Conservation (phyloP, 73 alveolate genomes). For the Tetrahymena malaccensis region DNA sequence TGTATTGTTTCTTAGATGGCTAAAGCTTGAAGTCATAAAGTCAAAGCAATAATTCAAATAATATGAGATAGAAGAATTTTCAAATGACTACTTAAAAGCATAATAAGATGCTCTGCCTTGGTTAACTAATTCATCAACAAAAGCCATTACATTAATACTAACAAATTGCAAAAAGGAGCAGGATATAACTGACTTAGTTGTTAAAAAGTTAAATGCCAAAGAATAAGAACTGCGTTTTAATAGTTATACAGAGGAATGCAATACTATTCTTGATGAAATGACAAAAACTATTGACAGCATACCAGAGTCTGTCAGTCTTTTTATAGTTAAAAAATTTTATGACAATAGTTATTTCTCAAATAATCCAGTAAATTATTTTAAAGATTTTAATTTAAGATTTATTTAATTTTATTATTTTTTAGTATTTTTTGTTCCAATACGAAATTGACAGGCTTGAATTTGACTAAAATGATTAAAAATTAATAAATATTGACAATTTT, state of each 20-base stretch:
- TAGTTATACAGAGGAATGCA: not conserved
- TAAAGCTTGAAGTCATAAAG: not conserved
- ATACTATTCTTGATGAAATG: not conserved
- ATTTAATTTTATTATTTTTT: not conserved
- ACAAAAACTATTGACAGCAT: not conserved
- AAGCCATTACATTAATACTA: not conserved
- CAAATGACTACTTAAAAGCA: not conserved
- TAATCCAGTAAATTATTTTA: not conserved
- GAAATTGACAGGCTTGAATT: not conserved
- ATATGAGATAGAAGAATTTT: not conserved
- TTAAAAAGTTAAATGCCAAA: not conserved
- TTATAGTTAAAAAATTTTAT: not conserved
- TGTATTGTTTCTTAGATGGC: not conserved
- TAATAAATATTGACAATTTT: not conserved
- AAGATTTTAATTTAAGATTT: not conserved
- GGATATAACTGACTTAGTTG: not conserved
- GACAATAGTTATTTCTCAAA: not conserved
- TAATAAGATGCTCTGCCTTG: not conserved
- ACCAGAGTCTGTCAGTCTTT: not conserved
- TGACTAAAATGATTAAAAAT: not conserved
- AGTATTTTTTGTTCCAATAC: not conserved
- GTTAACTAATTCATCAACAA: not conserved
- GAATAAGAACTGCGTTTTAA: not conserved
- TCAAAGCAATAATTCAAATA: not conserved
- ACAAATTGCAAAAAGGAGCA: not conserved